A percentile compares a stretch with the other conserved stretches of the same genome.
phyloP scores from a whole-genome alignment of 2,329 filamentous ascomycete species.

The Diplodia intermedia region DNA sequence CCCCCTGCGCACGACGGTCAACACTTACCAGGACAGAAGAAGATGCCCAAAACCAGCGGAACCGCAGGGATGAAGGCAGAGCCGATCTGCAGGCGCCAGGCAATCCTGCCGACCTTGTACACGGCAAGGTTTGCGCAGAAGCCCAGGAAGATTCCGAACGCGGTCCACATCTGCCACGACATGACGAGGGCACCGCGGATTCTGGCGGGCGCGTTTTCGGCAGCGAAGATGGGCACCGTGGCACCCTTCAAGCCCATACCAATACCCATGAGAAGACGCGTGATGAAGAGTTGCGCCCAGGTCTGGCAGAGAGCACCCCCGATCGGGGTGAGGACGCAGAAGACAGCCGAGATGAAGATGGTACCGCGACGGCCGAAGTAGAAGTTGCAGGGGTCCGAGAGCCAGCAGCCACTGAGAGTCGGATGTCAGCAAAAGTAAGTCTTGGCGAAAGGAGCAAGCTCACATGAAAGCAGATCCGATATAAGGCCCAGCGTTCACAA shows the following conservation, averaged over 20 bases:
- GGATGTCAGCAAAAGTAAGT: not conserved
- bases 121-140: conserved; percentile 52
- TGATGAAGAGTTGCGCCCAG: conserved; percentile 74
- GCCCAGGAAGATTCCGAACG: conserved; percentile 56
- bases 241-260: conserved; percentile 78
- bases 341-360: conserved; percentile 78
- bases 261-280: conserved; percentile 75
- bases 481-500: conserved; percentile 68
- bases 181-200: conserved; percentile 39
- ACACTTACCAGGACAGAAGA: conserved; percentile 41
- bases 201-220: conserved; percentile 68
- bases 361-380: conserved; percentile 73
- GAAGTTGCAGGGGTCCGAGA: conserved; percentile 75
- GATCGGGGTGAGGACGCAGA: conserved; percentile 56
- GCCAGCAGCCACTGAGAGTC: conserved; percentile 66
- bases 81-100: conserved; percentile 52
- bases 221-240: conserved; percentile 78
- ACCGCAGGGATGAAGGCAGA: conserved; percentile 51
- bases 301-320: conserved; percentile 71
- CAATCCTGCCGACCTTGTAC: conserved; percentile 44
- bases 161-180: conserved; percentile 55
- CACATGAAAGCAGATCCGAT: conserved; percentile 68
- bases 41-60: conserved; percentile 47
- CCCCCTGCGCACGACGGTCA: too few species aligned
- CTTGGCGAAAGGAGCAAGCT: not conserved